Evolutionary conservation across 2,329 filamentous ascomycete genomes (phyloP).

Genomic region (Cladosporium sp.): DNA sequence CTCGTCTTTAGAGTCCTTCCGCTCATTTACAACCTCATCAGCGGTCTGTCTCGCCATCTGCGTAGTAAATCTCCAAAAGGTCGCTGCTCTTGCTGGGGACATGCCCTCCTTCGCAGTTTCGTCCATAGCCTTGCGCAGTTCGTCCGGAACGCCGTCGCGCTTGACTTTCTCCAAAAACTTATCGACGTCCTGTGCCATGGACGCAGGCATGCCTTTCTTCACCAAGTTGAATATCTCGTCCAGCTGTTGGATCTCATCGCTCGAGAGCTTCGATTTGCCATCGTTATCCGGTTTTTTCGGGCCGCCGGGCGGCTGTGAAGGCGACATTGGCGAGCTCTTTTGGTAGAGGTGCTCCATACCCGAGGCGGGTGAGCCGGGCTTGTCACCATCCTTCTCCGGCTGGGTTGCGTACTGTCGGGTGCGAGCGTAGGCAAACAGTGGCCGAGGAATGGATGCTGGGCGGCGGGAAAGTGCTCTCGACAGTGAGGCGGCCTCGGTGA

Average conservation of each 20-base stretch:
- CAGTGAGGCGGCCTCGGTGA: slow-evolving; percentile 28
- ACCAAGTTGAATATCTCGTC: slow-evolving; percentile 51
- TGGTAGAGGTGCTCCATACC: slow-evolving; percentile 43
- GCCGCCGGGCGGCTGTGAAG: slow-evolving; percentile 29
- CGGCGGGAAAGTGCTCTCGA: slow-evolving; percentile 30
- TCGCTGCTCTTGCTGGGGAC: slow-evolving; percentile 58
- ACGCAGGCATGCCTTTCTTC: slow-evolving; percentile 53
- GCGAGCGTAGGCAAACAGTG: slow-evolving; percentile 38
- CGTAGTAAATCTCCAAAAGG: slow-evolving; percentile 51
- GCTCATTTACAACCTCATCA: slow-evolving; percentile 31
- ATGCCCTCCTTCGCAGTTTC: slow-evolving; percentile 46
- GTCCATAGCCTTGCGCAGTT: slow-evolving; percentile 59
- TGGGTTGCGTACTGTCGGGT: slow-evolving; percentile 39
- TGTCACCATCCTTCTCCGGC: slow-evolving; percentile 22
- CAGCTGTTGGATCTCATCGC: slow-evolving; percentile 53
- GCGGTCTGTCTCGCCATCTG: slow-evolving; percentile 50
- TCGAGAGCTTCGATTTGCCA: slow-evolving; percentile 41
- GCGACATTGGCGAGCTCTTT: slow-evolving; percentile 35
- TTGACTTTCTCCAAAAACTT: slow-evolving; percentile 58
- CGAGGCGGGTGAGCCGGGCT: slow-evolving; percentile 32
- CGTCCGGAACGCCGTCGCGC: slow-evolving; percentile 62
- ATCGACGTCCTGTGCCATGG: slow-evolving; percentile 55
- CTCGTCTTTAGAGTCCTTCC: slow-evolving; percentile 20
- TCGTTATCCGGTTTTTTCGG: slow-evolving; percentile 34
- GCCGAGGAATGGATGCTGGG: slow-evolving; percentile 37